Base-by-base conservation (phyloP, 2,329 filamentous ascomycete genomes). In the Epichloe festucae region DNA sequence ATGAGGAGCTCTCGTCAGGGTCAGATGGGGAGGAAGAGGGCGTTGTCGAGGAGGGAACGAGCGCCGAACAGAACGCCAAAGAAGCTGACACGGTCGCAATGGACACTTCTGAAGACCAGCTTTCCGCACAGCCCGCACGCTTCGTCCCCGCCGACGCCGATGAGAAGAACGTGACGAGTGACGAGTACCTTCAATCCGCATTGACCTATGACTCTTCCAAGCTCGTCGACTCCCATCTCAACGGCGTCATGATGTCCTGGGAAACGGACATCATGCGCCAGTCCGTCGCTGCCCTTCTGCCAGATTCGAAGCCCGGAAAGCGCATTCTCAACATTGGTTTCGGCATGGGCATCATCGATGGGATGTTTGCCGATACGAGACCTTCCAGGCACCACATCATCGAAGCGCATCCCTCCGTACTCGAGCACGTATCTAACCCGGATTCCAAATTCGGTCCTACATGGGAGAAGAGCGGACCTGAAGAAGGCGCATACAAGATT, bases 201-300 rank as follows among this genome's bases (percentile, higher is more conserved):
- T 72, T 89, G 21, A 82, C 77, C 14, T 85, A 86, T 66, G 74
- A 76, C 47, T 72, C 77, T 52, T 76, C 76, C 56, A 84, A 84
- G 54, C 77, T 93, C 2, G 75, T 93, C 6, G 87, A 93, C 62
- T 75, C 79, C 3, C 79, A 82, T 56, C 76, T 81, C 55, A 95
- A 95, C 64, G 88, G 87, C 49, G 87, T 95, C 45, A 95, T 95
- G 89, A 95, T 95, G 89, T 78, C 83, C 40, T 95, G 89, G 89
- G 89, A 95, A 67, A 85, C 83, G 2, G 80, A 83, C 57, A 93
- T 95, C 59, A 95, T 95, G 89, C 78, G 78, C 54, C 77, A 79
- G 48, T 88, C 85, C 51, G 87, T 89, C 45, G 76, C 83, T 55
- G 76, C 79, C 14, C 72, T 94, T 1, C 73, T 83, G 5, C 72